Percentiles rank a stretch among this genome's conserved stretches.
These are phyloP conservation scores for Boletus sp. DNA, from an alignment of 768 basidiomycete genomes.

Conservation along the genomic window DNA sequence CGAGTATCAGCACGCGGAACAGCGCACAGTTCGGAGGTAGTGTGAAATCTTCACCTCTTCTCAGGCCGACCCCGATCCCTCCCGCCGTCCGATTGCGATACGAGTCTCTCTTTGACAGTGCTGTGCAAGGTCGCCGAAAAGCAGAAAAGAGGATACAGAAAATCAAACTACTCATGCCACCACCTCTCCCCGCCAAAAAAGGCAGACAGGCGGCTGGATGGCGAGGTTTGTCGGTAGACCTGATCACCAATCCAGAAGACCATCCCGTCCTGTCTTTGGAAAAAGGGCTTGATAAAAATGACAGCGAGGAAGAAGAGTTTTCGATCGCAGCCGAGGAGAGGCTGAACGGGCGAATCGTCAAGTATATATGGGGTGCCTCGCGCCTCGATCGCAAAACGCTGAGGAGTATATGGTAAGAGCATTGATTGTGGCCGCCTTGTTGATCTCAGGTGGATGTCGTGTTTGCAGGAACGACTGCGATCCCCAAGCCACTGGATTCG, in stretches of 20 bases:
- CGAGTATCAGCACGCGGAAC: constrained; percentile 34
- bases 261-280: constrained; percentile 14
- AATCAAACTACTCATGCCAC: constrained; percentile 28
- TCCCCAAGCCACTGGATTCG: constrained; percentile 46
- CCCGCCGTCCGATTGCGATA: constrained; percentile 61
- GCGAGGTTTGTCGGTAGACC: constrained; percentile 68
- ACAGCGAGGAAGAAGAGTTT: constrained; percentile 26
- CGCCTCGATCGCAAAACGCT: constrained; percentile 51
- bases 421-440: not conserved
- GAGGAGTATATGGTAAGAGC: constrained; percentile 61
- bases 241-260: constrained; percentile 47
- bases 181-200: constrained; percentile 40
- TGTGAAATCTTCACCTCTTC: constrained; percentile 31
- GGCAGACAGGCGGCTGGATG: constrained; percentile 64
- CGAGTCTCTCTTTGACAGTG: constrained; percentile 62
- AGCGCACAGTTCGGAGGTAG: constrained; percentile 20
- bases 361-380: constrained; percentile 60
- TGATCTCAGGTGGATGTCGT: not conserved
- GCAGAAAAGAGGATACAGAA: constrained; percentile 32
- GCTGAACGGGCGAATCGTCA: constrained; percentile 55
- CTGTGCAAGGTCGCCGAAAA: constrained; percentile 48
- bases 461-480: constrained; percentile 68
- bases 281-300: constrained; percentile 13
- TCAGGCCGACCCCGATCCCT: constrained; percentile 66
- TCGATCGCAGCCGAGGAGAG: constrained; percentile 42